Evolutionary conservation across 2,329 filamentous ascomycete species (phyloP).

Genomic region (Bisporella sp.): DNA sequence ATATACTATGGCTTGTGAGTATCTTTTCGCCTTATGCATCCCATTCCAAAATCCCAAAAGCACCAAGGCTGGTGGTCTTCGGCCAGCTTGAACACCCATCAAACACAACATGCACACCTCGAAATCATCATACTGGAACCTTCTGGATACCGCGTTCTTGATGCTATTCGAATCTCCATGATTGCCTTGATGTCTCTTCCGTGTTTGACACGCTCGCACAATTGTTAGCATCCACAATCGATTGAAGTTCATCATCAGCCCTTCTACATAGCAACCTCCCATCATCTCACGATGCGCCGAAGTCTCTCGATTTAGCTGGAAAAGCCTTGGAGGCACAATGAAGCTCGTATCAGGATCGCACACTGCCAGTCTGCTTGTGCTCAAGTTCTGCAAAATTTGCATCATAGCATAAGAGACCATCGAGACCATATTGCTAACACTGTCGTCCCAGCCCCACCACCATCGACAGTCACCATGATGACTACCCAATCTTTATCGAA

Average conservation of each 20-base stretch:
- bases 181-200: too few relatives aligned
- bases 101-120: constrained; percentile 12
- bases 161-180: too few relatives aligned
- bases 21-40: constrained; percentile 7
- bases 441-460: constrained; percentile 45
- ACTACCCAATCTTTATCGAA: constrained; percentile 58
- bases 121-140: not conserved
- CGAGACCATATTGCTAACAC: constrained; percentile 35
- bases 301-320: constrained; percentile 7
- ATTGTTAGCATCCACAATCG: constrained; percentile 16
- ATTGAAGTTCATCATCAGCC: constrained; percentile 19
- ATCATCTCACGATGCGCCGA: constrained; percentile 25
- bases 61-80: constrained; percentile 19
- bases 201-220: constrained; percentile 7
- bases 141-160: not conserved
- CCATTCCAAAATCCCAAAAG: constrained; percentile 3
- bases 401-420: constrained; percentile 12
- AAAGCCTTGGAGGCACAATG: too few relatives aligned
- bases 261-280: constrained; percentile 14
- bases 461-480: constrained; percentile 55
- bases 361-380: too few relatives aligned
- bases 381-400: constrained; percentile 1
- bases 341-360: too few relatives aligned
- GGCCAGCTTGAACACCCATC: constrained; percentile 18
- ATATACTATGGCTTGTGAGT: constrained; percentile 34